Evolutionary conservation across 495 filamentous ascomycete species (phyloP), one percentile per base, ranked within the genome.

Genomic region (Cercophora newfieldiana): DNA sequence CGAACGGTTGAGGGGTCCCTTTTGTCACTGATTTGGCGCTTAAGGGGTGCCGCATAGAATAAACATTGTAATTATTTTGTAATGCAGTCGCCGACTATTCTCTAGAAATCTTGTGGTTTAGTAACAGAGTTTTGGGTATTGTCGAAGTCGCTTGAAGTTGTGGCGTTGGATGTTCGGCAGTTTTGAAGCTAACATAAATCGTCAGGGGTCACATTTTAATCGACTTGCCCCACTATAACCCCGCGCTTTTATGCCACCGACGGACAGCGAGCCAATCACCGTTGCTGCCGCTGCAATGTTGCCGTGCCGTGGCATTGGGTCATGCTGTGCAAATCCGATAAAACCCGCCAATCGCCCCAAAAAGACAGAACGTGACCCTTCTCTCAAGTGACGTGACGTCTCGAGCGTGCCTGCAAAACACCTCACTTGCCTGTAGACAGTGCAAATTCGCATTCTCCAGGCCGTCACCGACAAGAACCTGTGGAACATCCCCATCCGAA

Each of bases 271-370:
- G 55, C 54, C 21, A 48, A 60, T 60, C 26, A 30, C 58, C 19
- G 21, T 30, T 12, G 50, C 51, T 53, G n/a, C 26, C 29, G 22
- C 55, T 29, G 12, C 18, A 28, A 49, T 66, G 58, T 47, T 44
- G 47, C 55, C 65, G 47, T 66, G 64, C 68, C 63, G 64, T 54
- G 59, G 68, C 59, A 66, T 49, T 66, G 64, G 63, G 29, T 60
- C 59, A 60, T 31, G 19, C 66, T 33, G 24, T 30, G 47, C 66
- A 65, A 19, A 71, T 51, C 59, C 65, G 60, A 69, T 56, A 56
- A 64, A 68, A 57, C 55, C 66, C 56, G 57, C 37, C 19, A 44
- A 33, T 59, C 29, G 53, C 66, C 60, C 61, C 30, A n/a, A 51
- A 48, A n/a, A 61, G 37, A 51, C 25, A 16, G 26, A 37, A 33